Conservation (phyloP, 2,329 filamentous ascomycete species). For the Trichoderma arundinaceum region DNA sequence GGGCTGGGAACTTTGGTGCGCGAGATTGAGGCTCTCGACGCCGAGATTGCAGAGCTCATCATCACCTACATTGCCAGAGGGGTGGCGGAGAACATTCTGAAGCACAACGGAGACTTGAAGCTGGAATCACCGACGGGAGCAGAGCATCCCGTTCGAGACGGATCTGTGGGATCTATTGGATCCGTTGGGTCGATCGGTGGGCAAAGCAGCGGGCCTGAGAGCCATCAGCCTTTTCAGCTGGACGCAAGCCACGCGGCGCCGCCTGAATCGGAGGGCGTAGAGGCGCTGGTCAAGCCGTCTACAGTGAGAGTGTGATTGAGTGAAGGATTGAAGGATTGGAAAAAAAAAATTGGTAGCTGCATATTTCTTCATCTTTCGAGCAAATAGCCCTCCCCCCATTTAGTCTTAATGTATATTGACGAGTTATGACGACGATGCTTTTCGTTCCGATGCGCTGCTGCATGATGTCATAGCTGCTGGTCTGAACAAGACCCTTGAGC, state of each 20-base stretch:
- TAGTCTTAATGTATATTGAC: slow-evolving; percentile 4
- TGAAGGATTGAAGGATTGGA: neutral
- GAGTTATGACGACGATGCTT: slow-evolving; percentile 1
- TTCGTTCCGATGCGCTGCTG: neutral
- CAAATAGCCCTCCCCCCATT: too few species aligned
- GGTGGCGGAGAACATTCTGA: slow-evolving; percentile 33
- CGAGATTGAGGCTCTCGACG: slow-evolving; percentile 40
- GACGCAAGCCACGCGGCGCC: slow-evolving; percentile 5
- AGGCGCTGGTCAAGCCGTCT: neutral
- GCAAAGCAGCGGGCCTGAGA: too few species aligned
- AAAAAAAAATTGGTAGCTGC: neutral
- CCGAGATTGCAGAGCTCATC: slow-evolving; percentile 37
- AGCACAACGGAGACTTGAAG: slow-evolving; percentile 32
- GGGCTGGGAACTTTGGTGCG: slow-evolving; percentile 40
- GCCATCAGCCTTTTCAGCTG: neutral
- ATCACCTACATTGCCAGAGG: slow-evolving; percentile 34
- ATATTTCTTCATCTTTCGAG: neutral
- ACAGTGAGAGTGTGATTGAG: slow-evolving; percentile 20
- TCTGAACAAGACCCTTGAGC: neutral
- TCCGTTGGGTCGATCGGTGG: too few species aligned
- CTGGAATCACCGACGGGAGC: neutral
- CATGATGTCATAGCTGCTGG: neutral
- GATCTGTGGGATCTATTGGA: neutral
- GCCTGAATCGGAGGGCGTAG: neutral
- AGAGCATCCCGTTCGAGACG: neutral